Conservation (phyloP, 371 early-diverging fungal genomes). For the Saksenaea oblongispora region DNA sequence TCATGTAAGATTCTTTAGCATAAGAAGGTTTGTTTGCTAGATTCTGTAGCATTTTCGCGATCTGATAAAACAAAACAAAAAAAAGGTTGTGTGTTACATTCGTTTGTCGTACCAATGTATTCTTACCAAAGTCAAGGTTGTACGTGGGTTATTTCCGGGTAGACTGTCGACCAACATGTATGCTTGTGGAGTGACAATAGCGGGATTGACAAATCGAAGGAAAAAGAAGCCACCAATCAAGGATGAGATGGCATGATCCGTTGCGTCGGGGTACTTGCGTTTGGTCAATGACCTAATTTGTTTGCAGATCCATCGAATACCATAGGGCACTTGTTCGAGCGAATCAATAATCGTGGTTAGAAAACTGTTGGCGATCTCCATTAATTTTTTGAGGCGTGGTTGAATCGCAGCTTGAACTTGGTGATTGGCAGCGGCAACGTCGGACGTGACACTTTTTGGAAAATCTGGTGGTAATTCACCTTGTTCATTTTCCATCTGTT, state of each 20-base stretch:
- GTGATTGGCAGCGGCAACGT: constrained; percentile 71
- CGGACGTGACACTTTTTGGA: constrained; percentile 70
- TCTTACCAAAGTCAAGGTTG: constrained; percentile 75
- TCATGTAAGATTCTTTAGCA: constrained; percentile 90
- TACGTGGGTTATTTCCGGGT: constrained; percentile 76
- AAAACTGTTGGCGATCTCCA: constrained; percentile 81
- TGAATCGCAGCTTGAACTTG: constrained; percentile 78
- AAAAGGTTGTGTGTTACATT: not conserved
- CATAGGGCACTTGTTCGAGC: constrained; percentile 88
- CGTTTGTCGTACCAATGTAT: not conserved
- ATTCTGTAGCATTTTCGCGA: constrained; percentile 91
- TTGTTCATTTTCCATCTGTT: constrained; percentile 64
- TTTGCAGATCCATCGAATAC: constrained; percentile 96
- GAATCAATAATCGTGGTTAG: constrained; percentile 79
- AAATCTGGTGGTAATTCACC: constrained; percentile 51
- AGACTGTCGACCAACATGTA: constrained; percentile 86
- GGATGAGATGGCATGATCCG: constrained; percentile 83
- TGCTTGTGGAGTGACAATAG: constrained; percentile 91
- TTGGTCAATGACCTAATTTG: constrained; percentile 89
- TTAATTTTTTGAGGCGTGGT: constrained; percentile 75
- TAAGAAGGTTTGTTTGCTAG: constrained; percentile 91
- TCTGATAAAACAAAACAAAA: constrained; percentile 25
- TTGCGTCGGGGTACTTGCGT: constrained; percentile 84
- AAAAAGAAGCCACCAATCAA: constrained; percentile 95
- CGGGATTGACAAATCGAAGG: constrained; percentile 91